A percentile compares a stretch with the other conserved stretches of the same genome.
These are phyloP conservation scores for Malassezia japonica DNA, from an alignment of 1,284 basidiomycete species.

Conservation along the genomic window DNA sequence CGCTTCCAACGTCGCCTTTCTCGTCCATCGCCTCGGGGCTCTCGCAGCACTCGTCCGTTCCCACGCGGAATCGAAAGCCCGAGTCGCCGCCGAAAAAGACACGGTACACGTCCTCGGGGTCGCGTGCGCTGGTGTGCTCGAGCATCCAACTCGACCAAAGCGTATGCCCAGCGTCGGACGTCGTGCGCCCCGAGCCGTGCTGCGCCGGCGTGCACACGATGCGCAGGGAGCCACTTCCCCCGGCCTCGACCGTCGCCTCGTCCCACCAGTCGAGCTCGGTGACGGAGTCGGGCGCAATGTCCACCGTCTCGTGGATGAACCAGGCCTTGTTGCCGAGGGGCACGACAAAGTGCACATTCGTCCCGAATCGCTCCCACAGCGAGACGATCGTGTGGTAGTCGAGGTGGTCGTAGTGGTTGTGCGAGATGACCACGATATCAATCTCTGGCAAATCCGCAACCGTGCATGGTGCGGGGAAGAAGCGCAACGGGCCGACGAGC, in stretches of 20 bases:
- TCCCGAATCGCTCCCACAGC: conserved; percentile 27
- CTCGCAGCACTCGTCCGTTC: background rate
- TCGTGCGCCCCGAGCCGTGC: conserved; percentile 39
- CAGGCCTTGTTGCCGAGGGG: conserved; percentile 41
- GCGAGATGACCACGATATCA: conserved; percentile 40
- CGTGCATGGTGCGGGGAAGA: conserved; percentile 32
- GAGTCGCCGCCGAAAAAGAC: conserved; percentile 45
- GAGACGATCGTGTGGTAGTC: conserved; percentile 32
- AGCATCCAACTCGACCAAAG: conserved; percentile 41
- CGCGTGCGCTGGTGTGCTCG: conserved; percentile 13
- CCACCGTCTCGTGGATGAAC: conserved; percentile 22
- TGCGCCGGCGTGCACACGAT: conserved; percentile 43
- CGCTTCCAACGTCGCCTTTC: too few relatives aligned
- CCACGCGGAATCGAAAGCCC: conserved; percentile 35
- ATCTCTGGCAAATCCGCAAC: conserved; percentile 32
- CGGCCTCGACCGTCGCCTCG: conserved; percentile 12
- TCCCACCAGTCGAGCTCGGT: conserved; percentile 46
- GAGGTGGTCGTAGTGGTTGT: conserved; percentile 46
- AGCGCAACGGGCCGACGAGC: conserved; percentile 30
- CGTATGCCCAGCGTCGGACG: conserved; percentile 26
- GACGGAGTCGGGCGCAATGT: conserved; percentile 27
- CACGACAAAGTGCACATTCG: conserved; percentile 31
- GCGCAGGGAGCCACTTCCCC: background rate
- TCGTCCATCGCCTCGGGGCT: background rate
- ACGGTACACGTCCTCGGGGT: conserved; percentile 16